phyloP scores from a whole-genome alignment of 345 rosid genomes.

The Hibiscus tridactylites region DNA sequence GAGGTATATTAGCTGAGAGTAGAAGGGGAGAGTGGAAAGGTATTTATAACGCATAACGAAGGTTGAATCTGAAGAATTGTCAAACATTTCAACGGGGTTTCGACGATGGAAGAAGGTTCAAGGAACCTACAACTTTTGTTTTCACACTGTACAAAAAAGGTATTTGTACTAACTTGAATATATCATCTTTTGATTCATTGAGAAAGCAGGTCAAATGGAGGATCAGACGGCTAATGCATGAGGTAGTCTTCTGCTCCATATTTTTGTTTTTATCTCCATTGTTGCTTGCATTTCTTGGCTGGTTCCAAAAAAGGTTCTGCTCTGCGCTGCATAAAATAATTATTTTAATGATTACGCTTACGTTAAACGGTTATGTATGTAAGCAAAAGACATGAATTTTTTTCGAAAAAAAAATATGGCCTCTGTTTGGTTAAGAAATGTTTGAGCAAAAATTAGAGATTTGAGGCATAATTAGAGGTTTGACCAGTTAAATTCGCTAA shows the following conservation, averaged over 20 bases:
- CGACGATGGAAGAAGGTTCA: slow-evolving; percentile 3
- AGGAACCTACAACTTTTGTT: slow-evolving; percentile 12
- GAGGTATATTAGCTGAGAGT: not conserved
- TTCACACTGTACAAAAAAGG: no score
- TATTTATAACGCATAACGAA: not conserved
- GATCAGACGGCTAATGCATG: not conserved
- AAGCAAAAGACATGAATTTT: no score
- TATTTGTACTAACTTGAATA: not conserved
- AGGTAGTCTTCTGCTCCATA: not conserved
- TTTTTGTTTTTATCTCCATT: not conserved
- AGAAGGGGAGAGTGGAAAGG: not conserved
- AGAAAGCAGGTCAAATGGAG: not conserved
- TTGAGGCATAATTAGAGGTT: no score
- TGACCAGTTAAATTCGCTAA: no score
- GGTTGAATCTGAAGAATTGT: slow-evolving; percentile 4
- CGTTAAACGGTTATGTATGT: no score
- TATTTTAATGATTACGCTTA: not conserved
- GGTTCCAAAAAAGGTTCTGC: slow-evolving; percentile 2
- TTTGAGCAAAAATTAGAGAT: no score
- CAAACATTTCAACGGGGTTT: slow-evolving; percentile 13
- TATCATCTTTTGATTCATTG: not conserved
- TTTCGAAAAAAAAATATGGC: no score
- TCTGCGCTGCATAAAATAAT: not conserved
- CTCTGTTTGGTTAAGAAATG: no score
- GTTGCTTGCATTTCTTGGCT: slow-evolving; percentile 4